Conservation (phyloP, 345 rosid genomes). For the Noccaea caerulescens region DNA sequence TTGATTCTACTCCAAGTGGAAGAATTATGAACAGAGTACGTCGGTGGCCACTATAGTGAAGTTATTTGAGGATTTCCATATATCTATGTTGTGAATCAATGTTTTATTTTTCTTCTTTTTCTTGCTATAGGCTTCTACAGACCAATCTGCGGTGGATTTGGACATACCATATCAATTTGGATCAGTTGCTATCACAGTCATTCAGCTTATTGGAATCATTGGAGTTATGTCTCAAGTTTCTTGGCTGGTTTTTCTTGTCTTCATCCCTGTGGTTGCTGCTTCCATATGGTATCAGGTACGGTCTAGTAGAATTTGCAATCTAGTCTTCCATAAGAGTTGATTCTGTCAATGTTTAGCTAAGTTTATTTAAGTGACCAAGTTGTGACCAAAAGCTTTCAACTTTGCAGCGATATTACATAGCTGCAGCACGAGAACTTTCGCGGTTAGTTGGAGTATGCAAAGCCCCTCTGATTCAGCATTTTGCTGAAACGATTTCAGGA, state of each 20-base stretch:
- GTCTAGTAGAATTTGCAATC: neutral
- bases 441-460: conserved; percentile 76
- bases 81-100: conserved; percentile 8
- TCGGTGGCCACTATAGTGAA: neutral
- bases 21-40: conserved; percentile 71
- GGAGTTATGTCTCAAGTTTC: conserved; percentile 83
- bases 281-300: conserved; percentile 84
- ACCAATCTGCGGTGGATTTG: conserved; percentile 70
- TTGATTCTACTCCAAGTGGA: conserved; percentile 87
- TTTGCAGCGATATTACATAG: conserved; percentile 70
- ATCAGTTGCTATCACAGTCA: conserved; percentile 51
- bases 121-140: conserved; percentile 71
- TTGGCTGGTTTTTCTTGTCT: conserved; percentile 77
- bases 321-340: conserved; percentile 11
- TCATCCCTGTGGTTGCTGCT: conserved; percentile 66
- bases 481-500: conserved; percentile 83
- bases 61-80: neutral
- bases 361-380: neutral
- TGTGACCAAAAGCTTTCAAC: conserved; percentile 19
- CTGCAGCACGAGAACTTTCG: conserved; percentile 75
- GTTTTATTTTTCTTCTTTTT: neutral
- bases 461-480: conserved; percentile 86
- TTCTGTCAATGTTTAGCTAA: neutral
- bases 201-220: conserved; percentile 70
- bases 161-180: conserved; percentile 56